Evolutionary conservation across 192 early-diverging fungal species (phyloP).

Genomic region (Linnemannia elongata): DNA sequence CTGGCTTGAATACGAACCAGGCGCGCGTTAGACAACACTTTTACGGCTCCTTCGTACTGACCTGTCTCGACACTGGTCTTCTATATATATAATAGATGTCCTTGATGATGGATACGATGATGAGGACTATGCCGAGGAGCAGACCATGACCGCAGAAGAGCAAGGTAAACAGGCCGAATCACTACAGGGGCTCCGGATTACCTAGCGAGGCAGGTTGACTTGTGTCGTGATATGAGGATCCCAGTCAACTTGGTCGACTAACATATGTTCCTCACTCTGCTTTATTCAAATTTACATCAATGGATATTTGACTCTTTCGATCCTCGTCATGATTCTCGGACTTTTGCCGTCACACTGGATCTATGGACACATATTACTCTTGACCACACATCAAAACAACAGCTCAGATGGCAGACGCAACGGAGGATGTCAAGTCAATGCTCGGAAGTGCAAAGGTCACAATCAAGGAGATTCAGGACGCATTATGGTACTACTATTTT

Average conservation of each 20-base stretch:
- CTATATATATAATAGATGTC: slow-evolving; percentile 29
- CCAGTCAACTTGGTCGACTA: background rate
- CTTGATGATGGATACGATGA: slow-evolving; percentile 61
- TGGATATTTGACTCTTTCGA: background rate
- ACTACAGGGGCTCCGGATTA: background rate
- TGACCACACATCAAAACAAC: background rate
- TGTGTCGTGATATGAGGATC: background rate
- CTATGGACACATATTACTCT: background rate
- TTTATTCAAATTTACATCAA: background rate
- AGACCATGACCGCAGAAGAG: slow-evolving; percentile 36
- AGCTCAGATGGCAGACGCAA: slow-evolving; percentile 67
- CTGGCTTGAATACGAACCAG: background rate
- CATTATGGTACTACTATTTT: slow-evolving; percentile 83
- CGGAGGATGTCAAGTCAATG: slow-evolving; percentile 69
- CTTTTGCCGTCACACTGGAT: background rate
- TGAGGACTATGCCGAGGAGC: slow-evolving; percentile 53
- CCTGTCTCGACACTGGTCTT: background rate
- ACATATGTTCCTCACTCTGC: background rate
- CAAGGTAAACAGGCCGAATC: slow-evolving; percentile 18
- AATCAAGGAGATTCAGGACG: slow-evolving; percentile 75
- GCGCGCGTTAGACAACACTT: background rate
- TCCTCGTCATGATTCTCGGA: background rate
- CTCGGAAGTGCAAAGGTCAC: slow-evolving; percentile 71
- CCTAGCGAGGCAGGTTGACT: background rate
- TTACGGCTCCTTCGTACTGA: background rate